A percentile compares a stretch with the other conserved stretches of the same genome.
Conservation (phyloP, 2,329 filamentous ascomycete species). For the Cercospora sp. region DNA sequence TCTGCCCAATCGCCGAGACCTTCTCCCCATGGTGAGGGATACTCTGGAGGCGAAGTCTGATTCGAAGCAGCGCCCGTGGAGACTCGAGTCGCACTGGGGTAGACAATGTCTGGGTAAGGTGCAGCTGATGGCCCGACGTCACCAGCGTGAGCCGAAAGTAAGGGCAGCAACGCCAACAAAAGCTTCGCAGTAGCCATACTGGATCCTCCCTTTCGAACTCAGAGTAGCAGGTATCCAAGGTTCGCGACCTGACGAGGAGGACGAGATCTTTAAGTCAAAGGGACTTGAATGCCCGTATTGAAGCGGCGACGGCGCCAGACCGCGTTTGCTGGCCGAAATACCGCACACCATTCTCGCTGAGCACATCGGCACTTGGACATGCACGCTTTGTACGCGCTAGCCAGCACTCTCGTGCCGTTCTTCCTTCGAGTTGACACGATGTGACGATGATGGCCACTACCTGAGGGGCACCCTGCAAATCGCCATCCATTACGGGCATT, state of each 20-base stretch:
- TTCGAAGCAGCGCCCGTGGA: neutral
- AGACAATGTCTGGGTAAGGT: neutral
- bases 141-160: neutral
- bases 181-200: neutral
- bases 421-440: neutral
- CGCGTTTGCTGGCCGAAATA: neutral
- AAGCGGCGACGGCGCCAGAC: neutral
- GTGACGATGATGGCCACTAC: neutral
- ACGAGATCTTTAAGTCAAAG: neutral
- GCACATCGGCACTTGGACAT: neutral
- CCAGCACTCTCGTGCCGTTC: neutral
- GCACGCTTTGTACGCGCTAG: neutral
- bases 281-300: neutral
- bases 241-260: neutral
- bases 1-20: slow-evolving; percentile 51
- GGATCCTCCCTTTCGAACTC: neutral
- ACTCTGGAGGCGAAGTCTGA: neutral
- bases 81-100: neutral
- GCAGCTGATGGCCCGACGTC: neutral
- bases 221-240: neutral
- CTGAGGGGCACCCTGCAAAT: neutral
- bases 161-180: slow-evolving; percentile 1
- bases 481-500: neutral
- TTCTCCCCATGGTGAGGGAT: slow-evolving; percentile 3
- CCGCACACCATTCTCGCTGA: neutral